Evolutionary conservation across 257 asterid genomes (phyloP).

Genomic region (Solanum okadae): DNA sequence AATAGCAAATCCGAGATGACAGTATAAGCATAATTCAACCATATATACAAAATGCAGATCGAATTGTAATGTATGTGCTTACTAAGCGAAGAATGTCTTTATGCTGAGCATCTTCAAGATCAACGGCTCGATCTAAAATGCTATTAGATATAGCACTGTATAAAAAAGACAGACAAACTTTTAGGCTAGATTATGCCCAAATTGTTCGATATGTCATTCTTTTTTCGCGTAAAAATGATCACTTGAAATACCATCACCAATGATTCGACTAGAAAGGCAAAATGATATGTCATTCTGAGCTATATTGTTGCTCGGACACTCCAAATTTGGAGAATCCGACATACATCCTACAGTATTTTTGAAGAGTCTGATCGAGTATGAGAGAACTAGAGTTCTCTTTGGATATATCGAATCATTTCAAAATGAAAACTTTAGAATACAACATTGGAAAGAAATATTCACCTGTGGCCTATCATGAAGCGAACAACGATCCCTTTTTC

Average conservation of each 20-base stretch:
- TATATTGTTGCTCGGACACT: background rate
- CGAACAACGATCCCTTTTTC: constrained; percentile 80
- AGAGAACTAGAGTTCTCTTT: background rate
- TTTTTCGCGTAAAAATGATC: background rate
- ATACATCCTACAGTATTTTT: background rate
- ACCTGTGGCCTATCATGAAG: constrained; percentile 91
- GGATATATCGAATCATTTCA: background rate
- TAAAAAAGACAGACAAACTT: background rate
- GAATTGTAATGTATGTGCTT: background rate
- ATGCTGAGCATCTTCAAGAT: constrained; percentile 60
- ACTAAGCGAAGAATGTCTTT: constrained; percentile 67
- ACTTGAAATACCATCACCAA: background rate
- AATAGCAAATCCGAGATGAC: background rate
- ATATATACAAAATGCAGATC: background rate
- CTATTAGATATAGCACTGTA: constrained; percentile 58
- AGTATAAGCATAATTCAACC: background rate
- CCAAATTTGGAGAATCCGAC: background rate
- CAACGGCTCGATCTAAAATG: constrained; percentile 67
- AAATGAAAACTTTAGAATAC: background rate
- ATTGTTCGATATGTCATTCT: background rate
- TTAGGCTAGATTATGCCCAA: background rate
- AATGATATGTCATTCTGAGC: background rate
- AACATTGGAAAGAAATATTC: background rate
- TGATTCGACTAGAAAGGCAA: background rate
- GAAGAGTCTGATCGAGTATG: background rate